Base-by-base conservation (phyloP, 148 eudicot species). In the Spergularia bocconei region DNA sequence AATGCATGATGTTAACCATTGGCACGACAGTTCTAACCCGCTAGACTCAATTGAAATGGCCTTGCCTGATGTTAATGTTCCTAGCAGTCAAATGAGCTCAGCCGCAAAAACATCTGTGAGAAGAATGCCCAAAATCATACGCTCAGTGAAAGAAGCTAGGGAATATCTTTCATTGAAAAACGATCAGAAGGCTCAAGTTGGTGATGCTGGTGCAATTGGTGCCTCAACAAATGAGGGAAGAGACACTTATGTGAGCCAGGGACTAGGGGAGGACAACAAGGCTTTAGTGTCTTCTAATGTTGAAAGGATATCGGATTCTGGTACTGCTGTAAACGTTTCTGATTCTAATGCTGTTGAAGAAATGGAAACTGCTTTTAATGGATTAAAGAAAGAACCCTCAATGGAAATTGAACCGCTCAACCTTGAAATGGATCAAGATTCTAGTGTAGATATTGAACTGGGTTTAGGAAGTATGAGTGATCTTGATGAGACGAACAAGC, bases 121-220 rank as follows among this genome's bases (percentile, higher is more conserved):
- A 80, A 82, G 75, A 57, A 90, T 81, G 77, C 85, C 87, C 48
- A 88, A 84, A 82, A 78, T 91, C 74, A 93, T 93, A 78, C 75
- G 77, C 51, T 90, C 97, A 8, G 95, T 87, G 68, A 82, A 83
- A 71, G 98, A 93, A 87, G 97, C 98, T 44, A 88, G 90, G 80
- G 91, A 88, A 71, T 93, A 88, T 79, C 97, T 93, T 63, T 80
- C 87, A 54, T 78, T 48, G 79, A 93, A 81, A 80, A 74, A 74
- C 75, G 79, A 69, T 39, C 62, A 73, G 70, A 73, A 80, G 60
- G 41, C 38, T 64, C 74, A 68, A 53, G 66, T 33, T 71, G 61
- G 66, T 78, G 80, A 67, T 67, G 29, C 68, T 57, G 68, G 76
- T 47, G 65, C 55, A 67, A 73, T 39, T 60, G n/a, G 63, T 67